Conservation (phyloP, 2,329 filamentous ascomycete species). For the Pseudocercospora pini-densiflorae region DNA sequence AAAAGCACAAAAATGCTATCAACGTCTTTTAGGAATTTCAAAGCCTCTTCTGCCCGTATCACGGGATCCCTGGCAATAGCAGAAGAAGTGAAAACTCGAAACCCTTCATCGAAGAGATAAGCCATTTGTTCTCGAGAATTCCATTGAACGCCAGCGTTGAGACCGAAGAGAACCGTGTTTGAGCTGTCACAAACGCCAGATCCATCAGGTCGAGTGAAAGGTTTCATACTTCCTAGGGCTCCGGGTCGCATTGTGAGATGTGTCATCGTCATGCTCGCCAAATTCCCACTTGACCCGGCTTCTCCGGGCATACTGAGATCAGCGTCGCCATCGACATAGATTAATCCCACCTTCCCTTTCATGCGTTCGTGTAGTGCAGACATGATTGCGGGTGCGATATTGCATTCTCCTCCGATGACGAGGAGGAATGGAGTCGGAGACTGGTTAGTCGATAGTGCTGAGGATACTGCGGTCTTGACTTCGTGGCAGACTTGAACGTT, state of each 20-base stretch:
- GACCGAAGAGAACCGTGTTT: conserved; percentile 2
- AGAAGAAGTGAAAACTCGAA: conserved; percentile 3
- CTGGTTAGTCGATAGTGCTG: not conserved
- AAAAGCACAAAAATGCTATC: conserved; percentile 7
- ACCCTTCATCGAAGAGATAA: conserved; percentile 11
- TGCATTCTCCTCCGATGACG: not conserved
- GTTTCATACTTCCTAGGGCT: conserved; percentile 1
- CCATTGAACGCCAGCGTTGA: not conserved
- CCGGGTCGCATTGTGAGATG: conserved; percentile 8
- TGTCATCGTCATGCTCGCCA: conserved; percentile 13
- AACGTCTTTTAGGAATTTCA: not conserved
- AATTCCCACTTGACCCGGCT: not conserved
- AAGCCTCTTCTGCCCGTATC: not conserved
- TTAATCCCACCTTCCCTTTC: not conserved
- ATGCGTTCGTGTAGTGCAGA: not conserved
- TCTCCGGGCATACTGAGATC: not conserved
- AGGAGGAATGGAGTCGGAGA: not conserved
- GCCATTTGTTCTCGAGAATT: conserved; percentile 8
- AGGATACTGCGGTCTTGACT: conserved; percentile 1
- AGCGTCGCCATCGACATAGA: conserved; percentile 4
- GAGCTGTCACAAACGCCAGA: not conserved
- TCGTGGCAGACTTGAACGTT: not conserved
- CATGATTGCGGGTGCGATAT: conserved; percentile 6
- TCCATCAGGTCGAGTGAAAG: conserved; percentile 7
- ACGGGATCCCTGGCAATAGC: not conserved